Evolutionary conservation across 2,329 filamentous ascomycete species (phyloP).

Genomic region (Talaromyces albobiverticillius): DNA sequence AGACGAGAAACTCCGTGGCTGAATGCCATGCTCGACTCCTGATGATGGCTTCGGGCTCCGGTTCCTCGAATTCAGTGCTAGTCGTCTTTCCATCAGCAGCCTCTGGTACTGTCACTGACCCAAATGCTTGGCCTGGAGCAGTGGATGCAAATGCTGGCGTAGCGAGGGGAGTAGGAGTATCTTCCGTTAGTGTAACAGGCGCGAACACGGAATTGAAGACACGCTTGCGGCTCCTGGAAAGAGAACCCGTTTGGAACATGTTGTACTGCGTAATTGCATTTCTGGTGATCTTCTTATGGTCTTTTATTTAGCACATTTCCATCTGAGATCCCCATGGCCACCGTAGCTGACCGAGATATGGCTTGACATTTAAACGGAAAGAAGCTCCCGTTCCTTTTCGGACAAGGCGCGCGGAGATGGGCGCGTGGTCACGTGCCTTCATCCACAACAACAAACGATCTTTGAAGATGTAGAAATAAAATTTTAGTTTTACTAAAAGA

Average conservation of each 20-base stretch:
- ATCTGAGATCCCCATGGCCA: not conserved
- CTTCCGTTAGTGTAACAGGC: conserved; percentile 33
- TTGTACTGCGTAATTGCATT: conserved; percentile 15
- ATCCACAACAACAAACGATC: not conserved
- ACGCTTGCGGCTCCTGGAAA: conserved; percentile 33
- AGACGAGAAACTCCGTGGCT: conserved; percentile 37
- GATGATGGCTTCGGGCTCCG: conserved; percentile 28
- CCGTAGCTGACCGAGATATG: not conserved
- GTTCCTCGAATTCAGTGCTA: conserved; percentile 9
- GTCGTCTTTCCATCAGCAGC: not conserved
- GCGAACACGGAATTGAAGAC: conserved; percentile 45
- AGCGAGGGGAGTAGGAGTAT: conserved; percentile 24
- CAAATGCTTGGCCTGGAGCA: conserved; percentile 17
- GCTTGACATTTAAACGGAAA: not conserved
- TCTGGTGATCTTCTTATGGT: not conserved
- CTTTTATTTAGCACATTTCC: not conserved
- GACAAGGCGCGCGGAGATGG: conserved; percentile 6
- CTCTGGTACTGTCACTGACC: conserved; percentile 1
- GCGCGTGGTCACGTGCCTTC: conserved; percentile 14
- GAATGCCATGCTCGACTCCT: conserved; percentile 42
- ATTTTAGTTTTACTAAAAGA: too few species aligned
- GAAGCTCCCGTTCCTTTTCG: not conserved
- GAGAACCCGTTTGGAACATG: conserved; percentile 24
- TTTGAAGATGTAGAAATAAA: not conserved
- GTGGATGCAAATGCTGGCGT: conserved; percentile 24